Percentiles rank a stretch among this genome's conserved stretches.
These are phyloP conservation scores for Auricularia auricula-judae DNA, from an alignment of 768 basidiomycete genomes.

Conservation along the genomic window DNA sequence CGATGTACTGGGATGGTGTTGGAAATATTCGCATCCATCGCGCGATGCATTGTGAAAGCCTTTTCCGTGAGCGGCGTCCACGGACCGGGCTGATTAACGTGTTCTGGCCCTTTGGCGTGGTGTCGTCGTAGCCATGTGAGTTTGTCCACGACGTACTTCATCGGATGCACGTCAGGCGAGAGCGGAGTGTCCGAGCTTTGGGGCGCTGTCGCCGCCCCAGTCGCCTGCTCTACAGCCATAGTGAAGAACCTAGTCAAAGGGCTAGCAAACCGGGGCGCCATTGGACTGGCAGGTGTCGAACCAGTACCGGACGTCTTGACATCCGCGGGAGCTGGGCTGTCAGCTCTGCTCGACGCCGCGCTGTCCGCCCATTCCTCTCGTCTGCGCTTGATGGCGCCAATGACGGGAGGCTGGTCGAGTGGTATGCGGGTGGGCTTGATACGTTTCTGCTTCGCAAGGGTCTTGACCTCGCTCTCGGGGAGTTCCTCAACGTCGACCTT, in stretches of 20 bases:
- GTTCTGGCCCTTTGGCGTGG: slow-evolving; percentile 34
- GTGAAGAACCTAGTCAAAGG: slow-evolving; percentile 62
- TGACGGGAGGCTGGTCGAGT: slow-evolving; percentile 84
- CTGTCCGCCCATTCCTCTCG: slow-evolving; percentile 57
- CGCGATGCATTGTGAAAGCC: slow-evolving; percentile 64
- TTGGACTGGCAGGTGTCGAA: slow-evolving; percentile 14
- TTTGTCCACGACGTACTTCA: slow-evolving; percentile 76
- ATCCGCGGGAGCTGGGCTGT: slow-evolving; percentile 5
- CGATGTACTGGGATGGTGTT: slow-evolving; percentile 73
- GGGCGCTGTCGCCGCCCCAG: slow-evolving; percentile 44
- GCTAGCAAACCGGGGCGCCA: slow-evolving; percentile 53
- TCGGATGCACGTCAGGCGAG: slow-evolving; percentile 51
- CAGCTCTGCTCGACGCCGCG: slow-evolving; percentile 11
- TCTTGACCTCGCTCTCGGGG: slow-evolving; percentile 75
- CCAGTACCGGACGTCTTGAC: slow-evolving; percentile 8
- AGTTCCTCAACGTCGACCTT: slow-evolving; percentile 84
- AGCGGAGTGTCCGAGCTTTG: slow-evolving; percentile 29
- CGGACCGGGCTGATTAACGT: slow-evolving; percentile 34
- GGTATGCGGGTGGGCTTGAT: slow-evolving; percentile 79
- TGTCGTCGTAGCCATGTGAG: slow-evolving; percentile 69
- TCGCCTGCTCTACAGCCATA: slow-evolving; percentile 56
- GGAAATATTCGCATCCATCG: slow-evolving; percentile 67
- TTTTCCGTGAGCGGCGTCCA: slow-evolving; percentile 76
- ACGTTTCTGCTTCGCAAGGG: slow-evolving; percentile 72
- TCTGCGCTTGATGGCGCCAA: slow-evolving; percentile 56